Evolutionary conservation across 495 filamentous ascomycete genomes (phyloP).

Genomic region (Lasiosphaeria ovina): DNA sequence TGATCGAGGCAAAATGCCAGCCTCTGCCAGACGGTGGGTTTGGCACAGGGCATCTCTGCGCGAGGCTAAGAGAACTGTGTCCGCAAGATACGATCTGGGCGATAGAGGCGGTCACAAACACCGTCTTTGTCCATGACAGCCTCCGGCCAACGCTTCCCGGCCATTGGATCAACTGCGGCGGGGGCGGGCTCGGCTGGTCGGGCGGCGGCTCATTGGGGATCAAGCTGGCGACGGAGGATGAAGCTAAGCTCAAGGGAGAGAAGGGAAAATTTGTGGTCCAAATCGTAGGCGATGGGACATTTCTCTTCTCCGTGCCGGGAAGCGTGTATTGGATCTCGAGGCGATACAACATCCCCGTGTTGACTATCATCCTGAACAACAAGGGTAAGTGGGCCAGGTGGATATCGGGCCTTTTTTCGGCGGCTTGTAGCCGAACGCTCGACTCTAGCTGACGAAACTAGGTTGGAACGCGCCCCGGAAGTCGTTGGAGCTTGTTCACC

Average conservation of each 20-base stretch:
- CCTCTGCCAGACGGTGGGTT: conserved; percentile 63
- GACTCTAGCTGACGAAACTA: conserved; percentile 25
- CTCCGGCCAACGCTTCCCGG: conserved; percentile 74
- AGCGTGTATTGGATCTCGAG: conserved; percentile 90
- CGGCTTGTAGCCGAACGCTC: not conserved
- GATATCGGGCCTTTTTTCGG: conserved; percentile 1
- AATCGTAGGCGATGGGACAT: conserved; percentile 92
- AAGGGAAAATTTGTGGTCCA: conserved; percentile 87
- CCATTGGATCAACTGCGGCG: conserved; percentile 90
- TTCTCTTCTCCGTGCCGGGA: conserved; percentile 82
- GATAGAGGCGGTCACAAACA: conserved; percentile 87
- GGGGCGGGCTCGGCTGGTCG: conserved; percentile 93
- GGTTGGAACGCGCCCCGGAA: conserved; percentile 84
- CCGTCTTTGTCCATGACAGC: conserved; percentile 74
- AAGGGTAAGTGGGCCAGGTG: conserved; percentile 53
- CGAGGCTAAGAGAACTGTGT: conserved; percentile 59
- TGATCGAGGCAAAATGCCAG: conserved; percentile 55
- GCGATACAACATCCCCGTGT: conserved; percentile 81
- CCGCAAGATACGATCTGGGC: conserved; percentile 80
- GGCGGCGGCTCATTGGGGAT: conserved; percentile 85
- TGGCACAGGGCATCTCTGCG: conserved; percentile 67
- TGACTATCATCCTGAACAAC: conserved; percentile 93
- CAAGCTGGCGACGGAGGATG: conserved; percentile 73
- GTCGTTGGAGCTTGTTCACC: conserved; percentile 78
- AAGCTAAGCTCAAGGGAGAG: conserved; percentile 56